Conservation (phyloP, 1,284 basidiomycete genomes). For the Sanghuangporus sanghuang region DNA sequence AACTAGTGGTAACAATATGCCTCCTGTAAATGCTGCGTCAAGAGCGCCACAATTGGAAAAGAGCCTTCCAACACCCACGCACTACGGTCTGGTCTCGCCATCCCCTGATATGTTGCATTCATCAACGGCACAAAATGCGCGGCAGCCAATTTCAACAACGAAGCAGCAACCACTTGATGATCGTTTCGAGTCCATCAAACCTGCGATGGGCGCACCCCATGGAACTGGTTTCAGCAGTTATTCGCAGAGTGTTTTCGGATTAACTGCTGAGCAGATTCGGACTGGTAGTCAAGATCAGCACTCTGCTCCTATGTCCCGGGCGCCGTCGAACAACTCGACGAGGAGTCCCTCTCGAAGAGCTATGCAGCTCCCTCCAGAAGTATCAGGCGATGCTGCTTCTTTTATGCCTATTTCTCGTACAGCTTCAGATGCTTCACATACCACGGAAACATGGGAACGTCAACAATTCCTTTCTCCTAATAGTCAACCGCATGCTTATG, state of each 20-base stretch:
- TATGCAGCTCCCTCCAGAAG: background rate
- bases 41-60: background rate
- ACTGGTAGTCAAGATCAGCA: background rate
- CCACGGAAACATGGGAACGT: background rate
- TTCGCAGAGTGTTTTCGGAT: background rate
- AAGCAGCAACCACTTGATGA: background rate
- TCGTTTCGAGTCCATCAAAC: background rate
- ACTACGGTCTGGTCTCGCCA: background rate
- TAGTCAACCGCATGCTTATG: background rate
- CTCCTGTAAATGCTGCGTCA: no score
- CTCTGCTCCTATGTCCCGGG: slow-evolving; percentile 2
- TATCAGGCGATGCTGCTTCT: background rate
- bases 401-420: slow-evolving; percentile 3
- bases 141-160: background rate
- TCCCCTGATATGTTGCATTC: background rate
- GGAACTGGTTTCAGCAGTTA: background rate
- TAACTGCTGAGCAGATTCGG: background rate
- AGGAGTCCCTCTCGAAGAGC: slow-evolving; percentile 1
- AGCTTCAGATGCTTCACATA: slow-evolving; percentile 4
- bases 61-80: background rate
- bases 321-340: slow-evolving; percentile 12
- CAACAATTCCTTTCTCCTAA: background rate
- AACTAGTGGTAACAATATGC: background rate
- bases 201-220: background rate
- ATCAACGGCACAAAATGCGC: background rate